These are phyloP conservation scores for Carex parvula DNA, from an alignment of 176 grass and related monocot genomes.

Conservation along the genomic window DNA sequence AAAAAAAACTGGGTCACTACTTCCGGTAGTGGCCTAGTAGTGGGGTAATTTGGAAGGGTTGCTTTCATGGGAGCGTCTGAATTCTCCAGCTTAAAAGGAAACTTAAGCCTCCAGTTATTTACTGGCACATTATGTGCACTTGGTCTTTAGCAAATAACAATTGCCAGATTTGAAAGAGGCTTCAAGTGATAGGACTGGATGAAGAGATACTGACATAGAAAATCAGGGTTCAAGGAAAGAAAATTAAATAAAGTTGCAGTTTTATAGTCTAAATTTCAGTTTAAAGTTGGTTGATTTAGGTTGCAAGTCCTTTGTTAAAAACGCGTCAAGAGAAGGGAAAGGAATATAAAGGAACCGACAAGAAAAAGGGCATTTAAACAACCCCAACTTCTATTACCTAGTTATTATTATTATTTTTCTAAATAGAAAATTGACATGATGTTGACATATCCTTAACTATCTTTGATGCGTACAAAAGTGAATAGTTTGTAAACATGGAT, in stretches of 20 bases:
- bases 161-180: neutral
- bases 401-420: neutral
- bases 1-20: neutral
- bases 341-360: neutral
- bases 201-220: neutral
- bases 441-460: neutral
- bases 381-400: neutral
- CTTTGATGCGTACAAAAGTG: neutral
- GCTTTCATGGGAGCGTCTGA: neutral
- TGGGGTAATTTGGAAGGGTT: neutral
- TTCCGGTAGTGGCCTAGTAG: neutral
- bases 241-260: neutral
- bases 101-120: neutral
- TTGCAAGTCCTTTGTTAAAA: neutral
- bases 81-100: neutral
- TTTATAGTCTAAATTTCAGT: neutral
- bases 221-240: neutral
- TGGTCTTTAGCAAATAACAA: neutral
- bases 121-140: neutral
- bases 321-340: constrained; percentile 7
- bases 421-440: neutral
- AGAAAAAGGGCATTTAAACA: neutral
- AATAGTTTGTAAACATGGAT: too few relatives aligned
- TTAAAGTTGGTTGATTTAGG: neutral
- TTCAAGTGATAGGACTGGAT: neutral